Percentiles rank a stretch among this genome's conserved stretches.
phyloP scores from a whole-genome alignment of 2,329 filamentous ascomycete genomes.

The Uncinocarpus reesii region DNA sequence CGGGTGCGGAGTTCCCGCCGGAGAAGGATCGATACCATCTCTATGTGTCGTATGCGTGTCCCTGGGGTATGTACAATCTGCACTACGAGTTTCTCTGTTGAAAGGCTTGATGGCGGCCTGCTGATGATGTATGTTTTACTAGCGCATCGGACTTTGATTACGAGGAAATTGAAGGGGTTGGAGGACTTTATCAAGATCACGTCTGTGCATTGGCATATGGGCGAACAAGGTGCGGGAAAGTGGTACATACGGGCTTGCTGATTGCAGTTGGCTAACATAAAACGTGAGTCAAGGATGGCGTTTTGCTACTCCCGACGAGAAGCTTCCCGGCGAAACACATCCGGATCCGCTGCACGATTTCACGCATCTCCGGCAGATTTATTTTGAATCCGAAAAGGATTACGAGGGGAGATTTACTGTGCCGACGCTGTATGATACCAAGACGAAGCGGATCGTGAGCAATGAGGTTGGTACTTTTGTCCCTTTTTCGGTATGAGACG shows the following conservation, averaged over 20 bases:
- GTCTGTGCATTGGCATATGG: slow-evolving; percentile 88
- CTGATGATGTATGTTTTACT: slow-evolving; percentile 16
- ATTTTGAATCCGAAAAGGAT: slow-evolving; percentile 61
- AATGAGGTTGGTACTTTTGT: slow-evolving; percentile 55
- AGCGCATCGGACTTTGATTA: slow-evolving; percentile 80
- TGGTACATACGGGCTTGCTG: background rate
- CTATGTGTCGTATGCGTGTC: slow-evolving; percentile 88
- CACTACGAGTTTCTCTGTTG: background rate
- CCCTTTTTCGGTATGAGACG: background rate
- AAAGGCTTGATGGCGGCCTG: background rate
- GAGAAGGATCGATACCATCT: slow-evolving; percentile 90
- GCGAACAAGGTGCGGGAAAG: slow-evolving; percentile 46
- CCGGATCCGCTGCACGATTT: slow-evolving; percentile 53
- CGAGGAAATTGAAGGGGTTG: slow-evolving; percentile 80
- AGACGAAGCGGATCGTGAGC: slow-evolving; percentile 65
- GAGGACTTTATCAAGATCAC: slow-evolving; percentile 72
- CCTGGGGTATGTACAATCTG: slow-evolving; percentile 61
- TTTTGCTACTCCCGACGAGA: slow-evolving; percentile 58
- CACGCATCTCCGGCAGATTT: slow-evolving; percentile 66
- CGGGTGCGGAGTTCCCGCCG: slow-evolving; percentile 64
- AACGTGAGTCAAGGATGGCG: slow-evolving; percentile 56
- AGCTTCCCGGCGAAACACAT: slow-evolving; percentile 43
- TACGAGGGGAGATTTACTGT: slow-evolving; percentile 79
- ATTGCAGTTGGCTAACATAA: slow-evolving; percentile 13
- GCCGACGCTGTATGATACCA: slow-evolving; percentile 66